Evolutionary conservation across 2,329 filamentous ascomycete genomes (phyloP).

Genomic region (Harringtonia aguacate): DNA sequence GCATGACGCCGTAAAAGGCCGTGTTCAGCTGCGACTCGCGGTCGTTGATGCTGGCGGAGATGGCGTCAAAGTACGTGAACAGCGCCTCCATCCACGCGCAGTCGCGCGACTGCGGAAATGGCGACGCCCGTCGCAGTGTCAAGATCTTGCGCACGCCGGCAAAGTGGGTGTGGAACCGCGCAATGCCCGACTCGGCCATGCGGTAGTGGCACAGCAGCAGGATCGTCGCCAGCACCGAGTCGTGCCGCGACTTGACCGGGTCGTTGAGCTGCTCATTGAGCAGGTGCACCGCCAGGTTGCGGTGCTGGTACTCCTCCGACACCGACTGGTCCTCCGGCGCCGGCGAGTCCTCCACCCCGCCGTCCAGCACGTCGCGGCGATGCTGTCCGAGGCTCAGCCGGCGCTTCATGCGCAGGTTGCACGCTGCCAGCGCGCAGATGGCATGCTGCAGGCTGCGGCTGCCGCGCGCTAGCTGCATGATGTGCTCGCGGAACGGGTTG

Average conservation of each 20-base stretch:
- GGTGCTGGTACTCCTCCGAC: slow-evolving; percentile 76
- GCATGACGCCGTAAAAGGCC: slow-evolving; percentile 46
- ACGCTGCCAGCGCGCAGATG: slow-evolving; percentile 78
- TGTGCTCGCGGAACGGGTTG: slow-evolving; percentile 78
- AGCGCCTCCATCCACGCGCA: slow-evolving; percentile 86
- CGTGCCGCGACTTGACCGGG: slow-evolving; percentile 62
- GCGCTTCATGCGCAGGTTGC: slow-evolving; percentile 80
- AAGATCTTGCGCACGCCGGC: slow-evolving; percentile 88
- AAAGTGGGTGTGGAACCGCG: slow-evolving; percentile 88
- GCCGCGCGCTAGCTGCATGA: slow-evolving; percentile 64
- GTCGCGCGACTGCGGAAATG: slow-evolving; percentile 47
- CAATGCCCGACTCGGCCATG: slow-evolving; percentile 85
- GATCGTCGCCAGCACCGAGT: slow-evolving; percentile 79
- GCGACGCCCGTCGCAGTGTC: slow-evolving; percentile 53
- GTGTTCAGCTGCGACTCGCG: slow-evolving; percentile 72
- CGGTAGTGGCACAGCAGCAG: slow-evolving; percentile 85
- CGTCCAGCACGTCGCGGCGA: slow-evolving; percentile 36
- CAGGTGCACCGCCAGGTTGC: slow-evolving; percentile 66
- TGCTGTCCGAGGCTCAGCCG: slow-evolving; percentile 51
- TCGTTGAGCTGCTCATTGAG: slow-evolving; percentile 79
- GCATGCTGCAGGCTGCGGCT: slow-evolving; percentile 85
- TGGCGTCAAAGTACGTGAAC: slow-evolving; percentile 90
- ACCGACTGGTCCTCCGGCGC: slow-evolving; percentile 43
- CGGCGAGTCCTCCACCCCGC: slow-evolving; percentile 15
- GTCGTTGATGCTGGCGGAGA: slow-evolving; percentile 86